Evolutionary conservation across 192 early-diverging fungal species (phyloP), one percentile per base, ranked within the genome.

Genomic region (Thamnidium elegans): DNA sequence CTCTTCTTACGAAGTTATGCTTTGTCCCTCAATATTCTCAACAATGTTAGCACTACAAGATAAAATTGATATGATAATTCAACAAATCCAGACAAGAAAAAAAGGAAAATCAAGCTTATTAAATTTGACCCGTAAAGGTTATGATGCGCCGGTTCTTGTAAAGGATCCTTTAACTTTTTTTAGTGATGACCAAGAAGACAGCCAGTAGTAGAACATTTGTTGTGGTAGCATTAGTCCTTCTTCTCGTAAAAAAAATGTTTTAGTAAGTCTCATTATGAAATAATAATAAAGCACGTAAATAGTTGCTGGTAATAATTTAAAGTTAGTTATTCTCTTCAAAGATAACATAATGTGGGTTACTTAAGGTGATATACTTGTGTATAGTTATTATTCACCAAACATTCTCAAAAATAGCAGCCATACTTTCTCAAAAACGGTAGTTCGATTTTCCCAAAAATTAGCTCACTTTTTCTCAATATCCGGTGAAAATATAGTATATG

Each of bases 301-400:
- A 46, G 15, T 46, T 46, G 3, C 45, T 46, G 15, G 9, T 46
- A n/a, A 46, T 46, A 46, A 46, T 46, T n/a, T n/a, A 46, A 46
- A 46, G 45, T 46, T 46, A 46, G 15, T 46, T 46, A 46, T 46
- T 46, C 45, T 46, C 9, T 46, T 46, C 45, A 46, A n/a, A 46
- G 45, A n/a, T 46, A 46, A 46, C 45, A 46, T 46, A 11, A n/a
- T 46, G 45, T 15, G 45, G 45, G 34, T 36, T 36, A 36, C 34
- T 36, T 36, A 36, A 36, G 34, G 34, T 36, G 34, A 36, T 36
- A 36, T 4, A 36, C 34, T 36, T 36, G 34, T 36, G 34, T 36
- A 36, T 36, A 36, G n/a, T n/a, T n/a, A n/a, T n/a, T n/a, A n/a
- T n/a, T n/a, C n/a, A n/a, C n/a, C n/a, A n/a, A n/a, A n/a, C n/a